Conservation (phyloP, 2,329 filamentous ascomycete species). For the Aschersonia sp. region DNA sequence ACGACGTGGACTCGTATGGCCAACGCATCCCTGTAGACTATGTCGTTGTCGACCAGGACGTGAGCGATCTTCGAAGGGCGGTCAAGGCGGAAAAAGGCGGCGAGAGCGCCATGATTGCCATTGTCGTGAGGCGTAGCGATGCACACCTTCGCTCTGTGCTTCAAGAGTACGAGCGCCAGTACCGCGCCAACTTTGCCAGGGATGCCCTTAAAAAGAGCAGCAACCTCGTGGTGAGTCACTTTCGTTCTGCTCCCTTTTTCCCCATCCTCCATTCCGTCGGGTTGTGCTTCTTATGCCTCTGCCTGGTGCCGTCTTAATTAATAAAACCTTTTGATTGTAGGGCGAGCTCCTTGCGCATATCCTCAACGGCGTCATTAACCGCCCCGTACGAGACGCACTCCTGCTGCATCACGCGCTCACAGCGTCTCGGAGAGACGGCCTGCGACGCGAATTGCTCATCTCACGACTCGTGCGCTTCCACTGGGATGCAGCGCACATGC, state of each 20-base stretch:
- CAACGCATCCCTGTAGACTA: slow-evolving; percentile 41
- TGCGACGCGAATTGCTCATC: slow-evolving; percentile 77
- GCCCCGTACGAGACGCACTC: slow-evolving; percentile 81
- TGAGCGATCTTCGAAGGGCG: slow-evolving; percentile 51
- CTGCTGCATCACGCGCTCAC: slow-evolving; percentile 83
- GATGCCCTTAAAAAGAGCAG: slow-evolving; percentile 79
- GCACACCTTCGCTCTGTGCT: slow-evolving; percentile 70
- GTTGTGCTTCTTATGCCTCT: too few species aligned
- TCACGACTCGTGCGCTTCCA: slow-evolving; percentile 78
- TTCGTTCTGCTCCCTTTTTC: too few species aligned
- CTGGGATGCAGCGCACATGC: slow-evolving; percentile 79
- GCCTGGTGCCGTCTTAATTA: too few species aligned
- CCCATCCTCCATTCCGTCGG: too few species aligned
- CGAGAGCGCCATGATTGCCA: slow-evolving; percentile 74
- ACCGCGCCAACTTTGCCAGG: slow-evolving; percentile 69
- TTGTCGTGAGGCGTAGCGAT: slow-evolving; percentile 72
- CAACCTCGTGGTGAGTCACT: slow-evolving; percentile 70
- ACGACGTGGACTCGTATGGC: slow-evolving; percentile 59
- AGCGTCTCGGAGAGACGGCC: slow-evolving; percentile 51
- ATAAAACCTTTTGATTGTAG: slow-evolving; percentile 27
- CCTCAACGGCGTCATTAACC: slow-evolving; percentile 92
- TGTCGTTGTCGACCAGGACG: slow-evolving; percentile 53
- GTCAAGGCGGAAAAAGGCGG: slow-evolving; percentile 66
- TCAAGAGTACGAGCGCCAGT: slow-evolving; percentile 58
- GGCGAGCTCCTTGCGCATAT: slow-evolving; percentile 91